Evolutionary conservation across 73 alveolate species (phyloP).

Genomic region (Paraurostyla sp.): DNA sequence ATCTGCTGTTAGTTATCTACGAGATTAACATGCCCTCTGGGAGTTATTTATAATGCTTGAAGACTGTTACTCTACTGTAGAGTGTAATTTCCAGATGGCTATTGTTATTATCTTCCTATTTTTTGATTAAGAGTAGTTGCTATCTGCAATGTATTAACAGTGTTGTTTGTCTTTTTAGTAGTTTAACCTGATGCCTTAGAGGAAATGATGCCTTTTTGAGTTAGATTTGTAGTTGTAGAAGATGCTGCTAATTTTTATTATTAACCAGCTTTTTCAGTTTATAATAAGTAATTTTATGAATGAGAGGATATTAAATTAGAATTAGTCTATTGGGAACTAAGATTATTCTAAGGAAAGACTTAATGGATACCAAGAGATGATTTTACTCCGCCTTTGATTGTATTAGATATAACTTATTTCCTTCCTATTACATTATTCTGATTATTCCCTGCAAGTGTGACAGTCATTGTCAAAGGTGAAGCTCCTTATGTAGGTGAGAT

Average conservation of each 20-base stretch:
- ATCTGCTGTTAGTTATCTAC: no score
- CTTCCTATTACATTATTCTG: not conserved
- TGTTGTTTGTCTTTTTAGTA: not conserved
- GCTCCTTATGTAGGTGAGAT: constrained; percentile 41
- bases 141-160: constrained; percentile 4
- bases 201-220: not conserved
- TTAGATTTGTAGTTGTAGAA: not conserved
- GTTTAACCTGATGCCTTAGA: not conserved
- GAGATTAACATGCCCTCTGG: no score
- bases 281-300: not conserved
- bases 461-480: constrained; percentile 60
- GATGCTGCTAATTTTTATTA: not conserved
- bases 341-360: not conserved
- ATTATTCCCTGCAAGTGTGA: not conserved
- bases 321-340: no score
- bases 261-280: no score
- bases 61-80: not conserved
- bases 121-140: not conserved
- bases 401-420: not conserved
- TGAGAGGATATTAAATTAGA: no score
- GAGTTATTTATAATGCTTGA: not conserved
- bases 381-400: not conserved
- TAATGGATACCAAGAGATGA: constrained; percentile 14
- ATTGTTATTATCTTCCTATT: constrained; percentile 1
- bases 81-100: no score